Base-by-base conservation (phyloP, 768 basidiomycete species). In the Hypholoma sublateritium region DNA sequence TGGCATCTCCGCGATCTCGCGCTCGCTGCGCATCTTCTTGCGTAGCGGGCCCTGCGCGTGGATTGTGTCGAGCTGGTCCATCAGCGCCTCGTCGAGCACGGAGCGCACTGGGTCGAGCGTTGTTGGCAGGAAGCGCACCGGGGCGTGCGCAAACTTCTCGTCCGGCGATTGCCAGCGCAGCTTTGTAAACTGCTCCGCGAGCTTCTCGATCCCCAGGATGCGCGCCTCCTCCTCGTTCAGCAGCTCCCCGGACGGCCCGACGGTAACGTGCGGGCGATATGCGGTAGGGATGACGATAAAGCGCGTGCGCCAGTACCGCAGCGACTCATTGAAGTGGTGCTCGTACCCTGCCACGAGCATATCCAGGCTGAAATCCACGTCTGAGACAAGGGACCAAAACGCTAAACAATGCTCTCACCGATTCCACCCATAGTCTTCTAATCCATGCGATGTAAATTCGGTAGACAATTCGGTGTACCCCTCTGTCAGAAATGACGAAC, bases 221-320 rank as follows among this genome's bases (percentile, higher is more conserved):
- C 92, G 87, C 14, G 88, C 86, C 70, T 96, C 95, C 69, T 95
- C 92, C 28, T 93, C 91, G 62, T 87, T 85, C 48, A 96, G 78
- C 52, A 77, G 78, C 67, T 96, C 94, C 1, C 88, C 89, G 1
- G 80, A 79, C 0, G 88, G 79, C 0, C 86, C 85, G 12, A 76
- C 73, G 43, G 74, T 79, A 1, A 78, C 67, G 34, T 77, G 73
- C 3, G 82, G 93, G 57, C 85, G 80, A 36, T 92, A 89, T 13
- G 82, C 77, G 0, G 93, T 88, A 0, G 96, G 96, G 25, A 99
- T 90, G 17, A 99, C 86, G 22, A 98, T 80, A 69, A 97, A 97
- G 19, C 95, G 81, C 0, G 95, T 98, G 12, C 95, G 82, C 93
- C 96, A 97, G 65, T 96, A 96, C 45, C 91, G 85, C 32, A 95